phyloP scores from a whole-genome alignment of 208 protist species.

The Willaertia magna region DNA sequence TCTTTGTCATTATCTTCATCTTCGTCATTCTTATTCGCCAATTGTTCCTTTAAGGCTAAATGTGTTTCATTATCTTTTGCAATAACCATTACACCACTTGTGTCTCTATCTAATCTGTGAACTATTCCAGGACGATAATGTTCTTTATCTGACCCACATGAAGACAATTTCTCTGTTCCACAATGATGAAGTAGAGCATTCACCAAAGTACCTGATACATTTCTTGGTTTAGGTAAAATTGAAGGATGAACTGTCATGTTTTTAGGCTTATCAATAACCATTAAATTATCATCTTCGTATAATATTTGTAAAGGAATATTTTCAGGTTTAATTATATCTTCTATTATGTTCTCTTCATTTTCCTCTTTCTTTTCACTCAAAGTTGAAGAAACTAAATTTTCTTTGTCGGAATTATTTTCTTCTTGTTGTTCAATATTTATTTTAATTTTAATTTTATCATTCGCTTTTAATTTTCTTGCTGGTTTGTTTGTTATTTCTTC shows the following conservation, averaged over 20 bases:
- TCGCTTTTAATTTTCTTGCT: not conserved
- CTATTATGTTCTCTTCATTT: not conserved
- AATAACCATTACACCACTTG: constrained; percentile 49
- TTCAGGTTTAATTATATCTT: not conserved
- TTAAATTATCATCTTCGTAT: constrained; percentile 4
- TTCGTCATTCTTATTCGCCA: not conserved
- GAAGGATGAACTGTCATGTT: constrained; percentile 12
- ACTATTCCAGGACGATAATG: constrained; percentile 26
- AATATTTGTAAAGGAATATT: not conserved
- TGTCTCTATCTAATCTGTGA: constrained; percentile 61
- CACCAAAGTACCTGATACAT: constrained; percentile 1
- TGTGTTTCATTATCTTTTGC: not conserved
- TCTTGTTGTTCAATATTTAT: not conserved
- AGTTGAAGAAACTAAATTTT: not conserved
- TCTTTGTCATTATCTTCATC: not conserved
- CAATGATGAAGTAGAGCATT: not conserved
- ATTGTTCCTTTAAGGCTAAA: not conserved
- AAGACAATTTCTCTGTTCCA: not conserved
- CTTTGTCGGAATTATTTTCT: not conserved
- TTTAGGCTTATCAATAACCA: not conserved
- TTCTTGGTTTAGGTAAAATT: not conserved
- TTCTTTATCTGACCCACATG: not conserved
- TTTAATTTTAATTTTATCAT: not conserved
- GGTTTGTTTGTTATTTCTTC: not conserved
- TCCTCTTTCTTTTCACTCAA: not conserved